Percentiles rank a stretch among this genome's conserved stretches.
These are phyloP conservation scores for Nigrospora sphaerica DNA, from an alignment of 2,329 filamentous ascomycete genomes.

Conservation along the genomic window DNA sequence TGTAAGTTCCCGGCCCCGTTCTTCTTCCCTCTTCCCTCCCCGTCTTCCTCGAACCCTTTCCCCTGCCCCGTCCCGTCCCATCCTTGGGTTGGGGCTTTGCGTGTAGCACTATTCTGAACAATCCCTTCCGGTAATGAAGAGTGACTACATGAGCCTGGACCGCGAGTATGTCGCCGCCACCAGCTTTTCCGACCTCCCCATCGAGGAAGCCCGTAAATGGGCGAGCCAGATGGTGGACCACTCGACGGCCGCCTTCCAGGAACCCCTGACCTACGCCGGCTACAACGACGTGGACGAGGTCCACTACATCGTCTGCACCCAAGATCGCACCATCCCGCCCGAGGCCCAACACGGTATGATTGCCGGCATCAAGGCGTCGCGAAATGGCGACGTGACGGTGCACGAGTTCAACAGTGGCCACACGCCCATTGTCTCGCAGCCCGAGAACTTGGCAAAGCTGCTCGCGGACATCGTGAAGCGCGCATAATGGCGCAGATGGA, in stretches of 20 bases:
- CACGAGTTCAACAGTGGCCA: no score
- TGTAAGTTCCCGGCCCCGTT: slow-evolving; percentile 3
- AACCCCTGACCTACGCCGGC: slow-evolving; percentile 26
- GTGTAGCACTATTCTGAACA: slow-evolving; percentile 1
- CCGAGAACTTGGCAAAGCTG: no score
- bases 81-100: no score
- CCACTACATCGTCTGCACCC: slow-evolving; percentile 27
- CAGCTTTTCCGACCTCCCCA: slow-evolving; percentile 18
- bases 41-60: no score
- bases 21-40: not conserved
- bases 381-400: no score
- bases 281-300: slow-evolving; percentile 32
- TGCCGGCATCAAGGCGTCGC: slow-evolving; percentile 2
- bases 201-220: slow-evolving; percentile 10
- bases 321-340: slow-evolving; percentile 24
- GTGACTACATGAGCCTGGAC: slow-evolving; percentile 15
- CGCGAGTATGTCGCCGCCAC: slow-evolving; percentile 5
- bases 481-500: no score
- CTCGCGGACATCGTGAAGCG: no score
- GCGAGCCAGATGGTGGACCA: slow-evolving; percentile 14
- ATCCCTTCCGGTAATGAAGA: slow-evolving; percentile 13
- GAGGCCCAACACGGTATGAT: slow-evolving; percentile 27
- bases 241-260: slow-evolving; percentile 23
- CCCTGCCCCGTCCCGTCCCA: no score
- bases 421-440: no score